Evolutionary conservation across 2,329 filamentous ascomycete genomes (phyloP), one percentile per base, ranked within the genome.

Genomic region (Pestalotiopsis sp.): DNA sequence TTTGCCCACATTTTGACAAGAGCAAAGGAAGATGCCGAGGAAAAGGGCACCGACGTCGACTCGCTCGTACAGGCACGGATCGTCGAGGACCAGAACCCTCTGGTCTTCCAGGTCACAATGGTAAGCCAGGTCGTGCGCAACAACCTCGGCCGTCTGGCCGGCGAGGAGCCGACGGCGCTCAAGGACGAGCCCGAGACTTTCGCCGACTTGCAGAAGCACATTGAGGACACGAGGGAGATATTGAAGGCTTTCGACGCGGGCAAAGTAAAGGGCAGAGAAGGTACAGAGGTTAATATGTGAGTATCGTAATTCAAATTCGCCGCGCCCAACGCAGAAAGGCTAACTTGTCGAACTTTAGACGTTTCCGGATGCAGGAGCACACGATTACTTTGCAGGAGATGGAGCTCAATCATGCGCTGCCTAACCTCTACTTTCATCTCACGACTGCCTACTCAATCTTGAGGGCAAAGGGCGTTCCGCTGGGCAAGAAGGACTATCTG

Each of bases 361-460:
- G 12, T 38, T 58, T 66, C 1, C 1, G 52, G 14, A 23, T 20
- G 2, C 9, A 11, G 49, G 31, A 58, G 4, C 64, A 66, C 14
- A 58, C 38, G 23, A 66, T 57, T 23, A 57, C 41, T 2, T 27
- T 66, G 9, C 36, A 38, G 64, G 31, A 36, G 9, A 31, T 66
- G 20, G n/a, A 36, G 5, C 52, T 66, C 2, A 66, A 23, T 58
- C 52, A 66, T 13, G 41, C 31, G 11, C 13, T 66, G 27, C 64
- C 64, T 4, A 66, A 66, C 23, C 36, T 66, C 72, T 91, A 84
- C 80, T 92, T 92, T 78, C 90, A 92, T 74, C 72, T 86, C n/a
- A 82, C 78, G 2, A 88, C 83, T 27, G 83, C 86, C 4, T 92
- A 92, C 79, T 81, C 78, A n/a, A 86, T 92, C 65, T 73, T 91